Evolutionary conservation across 495 filamentous ascomycete genomes (phyloP).

Genomic region (Lasiosphaeria ovina): DNA sequence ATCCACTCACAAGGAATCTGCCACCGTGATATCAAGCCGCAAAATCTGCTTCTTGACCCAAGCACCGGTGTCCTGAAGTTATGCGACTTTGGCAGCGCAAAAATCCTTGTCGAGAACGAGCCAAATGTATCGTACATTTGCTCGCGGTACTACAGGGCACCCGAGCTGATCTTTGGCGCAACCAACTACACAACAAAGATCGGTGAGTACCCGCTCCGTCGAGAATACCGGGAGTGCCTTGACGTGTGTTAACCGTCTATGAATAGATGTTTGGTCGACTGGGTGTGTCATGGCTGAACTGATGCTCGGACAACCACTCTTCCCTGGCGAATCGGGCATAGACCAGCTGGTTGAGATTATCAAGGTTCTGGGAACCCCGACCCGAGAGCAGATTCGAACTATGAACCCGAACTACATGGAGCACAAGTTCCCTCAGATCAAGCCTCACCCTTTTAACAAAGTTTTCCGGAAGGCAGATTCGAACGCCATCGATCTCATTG

Average conservation of each 20-base stretch:
- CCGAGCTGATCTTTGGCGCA: slow-evolving; percentile 97
- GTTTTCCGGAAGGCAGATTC: slow-evolving; percentile 93
- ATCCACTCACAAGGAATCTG: slow-evolving; percentile 99
- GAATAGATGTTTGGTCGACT: slow-evolving; percentile 96
- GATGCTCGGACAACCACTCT: slow-evolving; percentile 97
- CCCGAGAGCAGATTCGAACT: slow-evolving; percentile 97
- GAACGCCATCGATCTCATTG: slow-evolving; percentile 94
- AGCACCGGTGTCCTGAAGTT: slow-evolving; percentile 90
- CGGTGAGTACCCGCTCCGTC: slow-evolving; percentile 57
- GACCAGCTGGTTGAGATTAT: slow-evolving; percentile 99
- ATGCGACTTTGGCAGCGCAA: slow-evolving; percentile 98
- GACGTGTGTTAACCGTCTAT: slow-evolving; percentile 15
- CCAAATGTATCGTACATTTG: slow-evolving; percentile 99
- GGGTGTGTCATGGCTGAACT: slow-evolving; percentile 99
- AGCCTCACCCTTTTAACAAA: slow-evolving; percentile 98
- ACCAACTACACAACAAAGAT: slow-evolving; percentile 99
- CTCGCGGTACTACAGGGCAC: slow-evolving; percentile 97
- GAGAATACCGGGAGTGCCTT: background rate
- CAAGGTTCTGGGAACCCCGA: slow-evolving; percentile 96
- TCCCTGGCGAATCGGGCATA: slow-evolving; percentile 98
- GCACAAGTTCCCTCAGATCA: slow-evolving; percentile 99
- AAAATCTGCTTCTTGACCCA: slow-evolving; percentile 93
- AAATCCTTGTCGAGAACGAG: slow-evolving; percentile 98
- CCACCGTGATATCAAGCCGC: slow-evolving; percentile 98
- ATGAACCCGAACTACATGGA: slow-evolving; percentile 99